Evolutionary conservation across 306 rosid species (phyloP).

Genomic region (Quercus cerris): DNA sequence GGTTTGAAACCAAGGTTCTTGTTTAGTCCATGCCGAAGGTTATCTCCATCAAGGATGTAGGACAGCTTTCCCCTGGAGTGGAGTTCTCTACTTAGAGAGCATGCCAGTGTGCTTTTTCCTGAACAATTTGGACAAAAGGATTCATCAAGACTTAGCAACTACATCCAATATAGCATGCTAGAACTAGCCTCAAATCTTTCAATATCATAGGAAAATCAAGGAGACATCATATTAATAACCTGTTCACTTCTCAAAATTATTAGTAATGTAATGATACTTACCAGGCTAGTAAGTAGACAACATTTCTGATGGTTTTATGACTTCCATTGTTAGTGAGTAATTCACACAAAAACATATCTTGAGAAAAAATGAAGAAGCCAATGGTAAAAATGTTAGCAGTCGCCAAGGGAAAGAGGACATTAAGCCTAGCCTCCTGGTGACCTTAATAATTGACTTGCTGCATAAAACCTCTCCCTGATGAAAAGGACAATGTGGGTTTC

Average conservation of each 20-base stretch:
- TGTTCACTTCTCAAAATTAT: neutral
- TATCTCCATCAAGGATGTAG: constrained; percentile 86
- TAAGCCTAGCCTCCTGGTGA: neutral
- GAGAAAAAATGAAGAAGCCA: neutral
- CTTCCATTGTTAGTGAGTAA: neutral
- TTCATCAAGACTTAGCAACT: neutral
- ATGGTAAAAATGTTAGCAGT: neutral
- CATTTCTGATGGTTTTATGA: neutral
- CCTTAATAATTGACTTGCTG: neutral
- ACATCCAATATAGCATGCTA: neutral
- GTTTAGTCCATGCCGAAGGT: constrained; percentile 84
- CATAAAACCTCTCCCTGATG: neutral
- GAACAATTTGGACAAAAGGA: neutral
- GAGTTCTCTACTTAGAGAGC: constrained; percentile 64
- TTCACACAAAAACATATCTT: neutral
- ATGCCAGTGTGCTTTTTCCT: constrained; percentile 92
- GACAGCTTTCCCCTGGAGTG: constrained; percentile 64
- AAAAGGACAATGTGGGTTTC: neutral
- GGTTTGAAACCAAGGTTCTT: constrained; percentile 70
- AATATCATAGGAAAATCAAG: neutral
- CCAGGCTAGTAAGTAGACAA: neutral
- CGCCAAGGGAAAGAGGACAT: too few relatives aligned
- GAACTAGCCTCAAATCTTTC: neutral
- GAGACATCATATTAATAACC: neutral
- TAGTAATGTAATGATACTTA: neutral